Conservation (phyloP, 257 asterid genomes). For the Osmanthus fragrans region DNA sequence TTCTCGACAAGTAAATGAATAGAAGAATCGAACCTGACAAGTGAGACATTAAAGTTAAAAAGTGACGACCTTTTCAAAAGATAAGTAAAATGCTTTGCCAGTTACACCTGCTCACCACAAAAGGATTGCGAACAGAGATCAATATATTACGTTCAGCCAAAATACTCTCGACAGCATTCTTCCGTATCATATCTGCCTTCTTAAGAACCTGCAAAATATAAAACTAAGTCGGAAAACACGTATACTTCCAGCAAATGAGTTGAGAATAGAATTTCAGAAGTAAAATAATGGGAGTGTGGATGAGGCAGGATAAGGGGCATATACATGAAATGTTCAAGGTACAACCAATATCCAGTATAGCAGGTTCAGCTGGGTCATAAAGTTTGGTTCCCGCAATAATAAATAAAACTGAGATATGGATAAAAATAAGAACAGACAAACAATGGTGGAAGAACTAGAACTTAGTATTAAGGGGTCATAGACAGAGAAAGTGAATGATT, state of each 20-base stretch:
- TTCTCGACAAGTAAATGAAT: slow-evolving; percentile 98
- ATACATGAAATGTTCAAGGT: background rate
- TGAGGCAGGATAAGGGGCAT: background rate
- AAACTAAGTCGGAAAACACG: background rate
- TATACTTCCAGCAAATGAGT: background rate
- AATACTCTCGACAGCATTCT: slow-evolving; percentile 99
- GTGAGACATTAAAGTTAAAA: slow-evolving; percentile 30
- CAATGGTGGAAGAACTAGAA: background rate
- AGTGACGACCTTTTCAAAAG: slow-evolving; percentile 22
- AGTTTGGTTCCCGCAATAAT: background rate
- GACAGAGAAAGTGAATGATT: background rate
- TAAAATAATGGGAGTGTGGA: background rate
- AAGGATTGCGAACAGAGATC: slow-evolving; percentile 97
- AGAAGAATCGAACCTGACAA: slow-evolving; percentile 89
- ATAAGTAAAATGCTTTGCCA: slow-evolving; percentile 24
- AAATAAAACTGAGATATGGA: background rate
- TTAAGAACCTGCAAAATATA: slow-evolving; percentile 71
- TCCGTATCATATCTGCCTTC: slow-evolving; percentile 98
- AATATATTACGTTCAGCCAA: slow-evolving; percentile 97
- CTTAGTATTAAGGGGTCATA: background rate
- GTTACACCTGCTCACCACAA: slow-evolving; percentile 82
- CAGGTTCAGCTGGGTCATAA: background rate
- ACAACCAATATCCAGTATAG: background rate
- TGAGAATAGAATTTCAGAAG: background rate
- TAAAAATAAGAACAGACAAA: background rate